phyloP scores from a whole-genome alignment of 2,329 filamentous ascomycete species.

The Neonectria neomacrospora region DNA sequence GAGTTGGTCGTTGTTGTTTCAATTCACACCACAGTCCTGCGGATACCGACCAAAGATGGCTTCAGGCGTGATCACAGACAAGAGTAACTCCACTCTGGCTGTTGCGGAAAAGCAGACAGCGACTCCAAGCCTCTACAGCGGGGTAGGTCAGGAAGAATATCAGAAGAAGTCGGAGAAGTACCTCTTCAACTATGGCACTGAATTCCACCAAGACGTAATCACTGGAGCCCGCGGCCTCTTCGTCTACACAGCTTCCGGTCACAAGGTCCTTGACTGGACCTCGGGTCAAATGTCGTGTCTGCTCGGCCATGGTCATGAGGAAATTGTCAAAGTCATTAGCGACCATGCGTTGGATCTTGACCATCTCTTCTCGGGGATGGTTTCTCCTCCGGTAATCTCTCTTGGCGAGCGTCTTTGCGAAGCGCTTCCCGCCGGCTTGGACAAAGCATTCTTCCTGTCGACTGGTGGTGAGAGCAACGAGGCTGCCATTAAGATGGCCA shows the following conservation, averaged over 20 bases:
- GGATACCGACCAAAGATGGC: conserved; percentile 34
- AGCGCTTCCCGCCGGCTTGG: conserved; percentile 60
- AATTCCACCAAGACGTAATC: conserved; percentile 52
- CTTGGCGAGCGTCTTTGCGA: conserved; percentile 62
- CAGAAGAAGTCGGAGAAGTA: conserved; percentile 38
- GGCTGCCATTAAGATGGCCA: conserved; percentile 72
- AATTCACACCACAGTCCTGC: neutral
- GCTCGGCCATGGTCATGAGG: conserved; percentile 67
- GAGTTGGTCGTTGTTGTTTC: neutral
- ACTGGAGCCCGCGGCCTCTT: conserved; percentile 55
- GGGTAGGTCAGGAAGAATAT: conserved; percentile 37
- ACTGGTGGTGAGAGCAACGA: conserved; percentile 69
- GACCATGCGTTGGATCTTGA: conserved; percentile 63
- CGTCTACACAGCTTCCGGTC: conserved; percentile 58
- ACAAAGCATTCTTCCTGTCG: conserved; percentile 67
- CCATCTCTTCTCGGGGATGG: conserved; percentile 69
- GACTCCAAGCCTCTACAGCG: conserved; percentile 35
- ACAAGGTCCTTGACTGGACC: conserved; percentile 66
- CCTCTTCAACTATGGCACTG: conserved; percentile 43
- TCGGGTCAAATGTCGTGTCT: conserved; percentile 71
- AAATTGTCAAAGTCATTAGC: conserved; percentile 65
- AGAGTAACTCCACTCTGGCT: conserved; percentile 14
- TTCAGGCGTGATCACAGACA: conserved; percentile 31
- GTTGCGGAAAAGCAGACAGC: conserved; percentile 20
- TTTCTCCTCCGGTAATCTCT: conserved; percentile 66